Percentiles rank a stretch among this genome's conserved stretches.
These are phyloP conservation scores for Pythium oligandrum DNA, from an alignment of 352 stramenopile species.

Conservation along the genomic window DNA sequence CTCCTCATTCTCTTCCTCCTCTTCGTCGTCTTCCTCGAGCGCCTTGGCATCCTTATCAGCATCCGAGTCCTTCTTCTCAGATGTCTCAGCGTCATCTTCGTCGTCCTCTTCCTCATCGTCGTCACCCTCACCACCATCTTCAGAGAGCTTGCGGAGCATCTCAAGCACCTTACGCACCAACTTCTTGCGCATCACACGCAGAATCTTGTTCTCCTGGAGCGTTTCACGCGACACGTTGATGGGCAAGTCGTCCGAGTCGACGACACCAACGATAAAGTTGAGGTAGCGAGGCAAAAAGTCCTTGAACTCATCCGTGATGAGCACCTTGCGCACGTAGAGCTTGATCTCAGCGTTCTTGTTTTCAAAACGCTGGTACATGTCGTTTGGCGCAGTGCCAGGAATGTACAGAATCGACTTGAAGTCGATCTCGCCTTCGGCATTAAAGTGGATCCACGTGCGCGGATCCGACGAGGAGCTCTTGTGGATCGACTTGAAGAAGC, in stretches of 20 bases:
- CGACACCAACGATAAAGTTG: constrained; percentile 98
- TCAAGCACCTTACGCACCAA: constrained; percentile 99
- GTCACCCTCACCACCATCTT: constrained; percentile 84
- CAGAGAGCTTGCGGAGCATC: constrained; percentile 94
- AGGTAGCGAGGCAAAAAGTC: constrained; percentile 98
- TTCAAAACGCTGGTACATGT: constrained; percentile 91
- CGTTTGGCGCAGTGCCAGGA: constrained; percentile 79
- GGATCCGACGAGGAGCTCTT: constrained; percentile 88
- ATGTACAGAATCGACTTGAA: constrained; percentile 99
- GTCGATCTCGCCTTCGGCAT: constrained; percentile 99
- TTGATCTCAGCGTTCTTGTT: constrained; percentile 91
- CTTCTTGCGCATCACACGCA: constrained; percentile 99
- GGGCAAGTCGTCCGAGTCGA: constrained; percentile 98
- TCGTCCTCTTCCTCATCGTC: constrained; percentile 54
- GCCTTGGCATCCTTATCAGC: constrained; percentile 77
- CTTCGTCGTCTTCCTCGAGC: constrained; percentile 41
- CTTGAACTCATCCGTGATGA: constrained; percentile 98
- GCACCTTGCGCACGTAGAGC: constrained; percentile 98
- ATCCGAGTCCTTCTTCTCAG: constrained; percentile 56
- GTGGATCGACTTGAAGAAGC: constrained; percentile 96
- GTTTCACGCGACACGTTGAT: constrained; percentile 99
- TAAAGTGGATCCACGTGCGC: constrained; percentile 98
- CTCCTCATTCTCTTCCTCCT: constrained; percentile 64
- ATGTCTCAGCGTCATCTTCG: constrained; percentile 39
- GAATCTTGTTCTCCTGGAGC: constrained; percentile 98